Evolutionary conservation across 805 yeast genomes (phyloP), one percentile per base, ranked within the genome.

Genomic region (Candida cerambycidarum): DNA sequence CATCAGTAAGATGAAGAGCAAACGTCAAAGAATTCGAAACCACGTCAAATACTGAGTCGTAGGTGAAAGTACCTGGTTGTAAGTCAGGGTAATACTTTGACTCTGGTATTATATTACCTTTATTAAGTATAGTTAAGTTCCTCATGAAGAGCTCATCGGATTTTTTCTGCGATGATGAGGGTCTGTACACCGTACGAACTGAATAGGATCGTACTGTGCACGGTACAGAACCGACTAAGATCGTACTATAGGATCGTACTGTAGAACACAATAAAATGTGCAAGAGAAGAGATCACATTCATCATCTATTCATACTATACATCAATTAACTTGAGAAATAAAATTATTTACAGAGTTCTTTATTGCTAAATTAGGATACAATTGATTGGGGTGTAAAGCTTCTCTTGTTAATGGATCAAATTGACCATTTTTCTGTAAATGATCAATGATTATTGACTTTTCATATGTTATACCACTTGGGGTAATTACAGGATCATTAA

Each of bases 11-110:
- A 14, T 79, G 72, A 39, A 86, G 67, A 1, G 78, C 84, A 49
- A 80, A 76, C 0, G 93, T 80, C 29, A 89, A 70, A 42, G 86
- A 76, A 58, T 88, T 93, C 8, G 83, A 75, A 25, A 86, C 77
- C 0, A 85, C 76, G 58, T 89, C 96, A 54, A 88, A 87, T 10
- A 69, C 75, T 1, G 85, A 64, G 13, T 75, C 73, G 38, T 49
- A 49, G 3, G 32, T 15, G 14, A 46, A 27, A 12, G 17, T 27
- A 12, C 32, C 39, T 5, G 81, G 65, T n/a, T 69, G 67, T 43
- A 83, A 62, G 52, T 83, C 90, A 0, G 92, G 92, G 38, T 76
- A 83, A 2, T 83, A 75, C 33, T 67, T 60, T 0, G 89, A 78
- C 34, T 65, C 67, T 2, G 80, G 80, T 18, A 55, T 47, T 12